Evolutionary conservation across 306 rosid species (phyloP).

Genomic region (Argentina anserina): DNA sequence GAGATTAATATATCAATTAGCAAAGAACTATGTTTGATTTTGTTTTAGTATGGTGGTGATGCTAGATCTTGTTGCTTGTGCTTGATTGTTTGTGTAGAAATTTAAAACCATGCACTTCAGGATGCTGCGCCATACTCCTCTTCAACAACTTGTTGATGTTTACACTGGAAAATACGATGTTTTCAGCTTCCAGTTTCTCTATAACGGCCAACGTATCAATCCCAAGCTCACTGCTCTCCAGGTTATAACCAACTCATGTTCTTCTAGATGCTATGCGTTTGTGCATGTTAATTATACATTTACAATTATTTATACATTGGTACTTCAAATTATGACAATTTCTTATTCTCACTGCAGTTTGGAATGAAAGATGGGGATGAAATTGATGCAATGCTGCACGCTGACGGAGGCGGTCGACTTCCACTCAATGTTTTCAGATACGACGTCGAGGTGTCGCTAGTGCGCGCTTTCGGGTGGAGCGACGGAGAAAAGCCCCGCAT

Average conservation of each 20-base stretch:
- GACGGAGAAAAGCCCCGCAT: too few species aligned
- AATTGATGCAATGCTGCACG: not conserved
- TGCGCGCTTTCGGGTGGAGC: too few species aligned
- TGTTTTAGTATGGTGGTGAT: not conserved
- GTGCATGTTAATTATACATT: not conserved
- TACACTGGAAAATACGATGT: not conserved
- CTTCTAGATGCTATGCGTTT: not conserved
- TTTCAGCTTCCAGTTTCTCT: not conserved
- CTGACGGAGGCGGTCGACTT: not conserved
- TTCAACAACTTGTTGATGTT: not conserved
- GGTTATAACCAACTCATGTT: not conserved
- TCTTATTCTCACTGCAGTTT: not conserved
- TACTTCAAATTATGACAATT: not conserved
- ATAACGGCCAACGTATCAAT: not conserved
- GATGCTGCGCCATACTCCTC: not conserved
- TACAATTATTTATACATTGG: not conserved
- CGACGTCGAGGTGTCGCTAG: too few species aligned
- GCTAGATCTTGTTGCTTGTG: not conserved
- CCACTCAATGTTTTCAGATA: too few species aligned
- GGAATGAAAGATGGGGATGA: constrained; percentile 4
- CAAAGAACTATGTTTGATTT: not conserved
- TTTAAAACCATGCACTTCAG: not conserved
- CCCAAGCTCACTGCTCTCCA: not conserved
- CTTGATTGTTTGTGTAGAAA: not conserved
- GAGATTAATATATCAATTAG: too few species aligned